Base-by-base conservation (phyloP, 371 early-diverging fungal genomes). In the Mucor plumbeus region DNA sequence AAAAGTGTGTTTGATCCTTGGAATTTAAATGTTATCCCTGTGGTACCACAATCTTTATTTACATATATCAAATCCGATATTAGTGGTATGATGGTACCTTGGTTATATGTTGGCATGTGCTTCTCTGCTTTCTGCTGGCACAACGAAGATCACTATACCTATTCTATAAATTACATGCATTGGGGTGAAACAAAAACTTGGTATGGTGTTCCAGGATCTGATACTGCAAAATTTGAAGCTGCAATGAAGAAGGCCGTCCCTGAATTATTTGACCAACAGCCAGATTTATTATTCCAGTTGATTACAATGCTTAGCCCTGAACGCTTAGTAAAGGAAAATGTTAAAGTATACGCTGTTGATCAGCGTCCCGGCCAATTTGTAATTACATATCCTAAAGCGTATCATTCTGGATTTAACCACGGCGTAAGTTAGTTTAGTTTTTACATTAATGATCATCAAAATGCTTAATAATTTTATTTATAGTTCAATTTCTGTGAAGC, bases 61-160 rank as follows among this genome's bases (percentile, higher is more conserved):
- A 86, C 88, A n/a, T 86, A 94, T 72, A 91, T 97, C 72, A 87
- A 90, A 50, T 86, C 91, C 38, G 96, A 97, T 68, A 95, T 97
- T 31, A 89, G 92, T 33, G 98, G 98, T 7, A 95, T 97, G 94
- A 97, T 93, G 91, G 87, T 93, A 2, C 99, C 99, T 17, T 98
- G 98, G 98, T 78, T 98, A 13, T 98, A 98, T 69, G 92, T 97
- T 7, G 99, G 99, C 38, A 95, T 95, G 96, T 90, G 90, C 64
- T 96, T 97, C 67, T 93, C 94, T 38, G 95, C 98, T 2, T 97
- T 98, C 70, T 97, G 98, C 76, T 98, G 99, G 99, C 98, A 98
- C 72, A 94, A 92, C 41, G 99, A 98, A 77, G 98, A 98, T 72
- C 97, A 97, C 73, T 95, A 92, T 77, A 94, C 95, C 4, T 97